Percentiles rank a stretch among this genome's conserved stretches.
These are phyloP conservation scores for barrel medic (Medicago truncatula) DNA, from an alignment of 306 rosid species.

Conservation along the genomic window DNA sequence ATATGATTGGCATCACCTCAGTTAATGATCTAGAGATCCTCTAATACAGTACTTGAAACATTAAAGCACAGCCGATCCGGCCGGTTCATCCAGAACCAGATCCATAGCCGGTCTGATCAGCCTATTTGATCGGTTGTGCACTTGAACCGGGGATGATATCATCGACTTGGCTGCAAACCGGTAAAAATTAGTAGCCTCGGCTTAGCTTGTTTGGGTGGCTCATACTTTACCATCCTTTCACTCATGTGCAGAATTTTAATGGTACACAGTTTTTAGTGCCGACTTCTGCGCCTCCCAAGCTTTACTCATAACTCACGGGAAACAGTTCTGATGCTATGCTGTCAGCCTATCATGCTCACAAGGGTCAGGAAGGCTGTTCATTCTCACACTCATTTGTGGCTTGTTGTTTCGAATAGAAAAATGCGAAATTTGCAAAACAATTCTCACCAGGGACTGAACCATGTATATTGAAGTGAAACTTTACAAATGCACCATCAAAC, in stretches of 20 bases:
- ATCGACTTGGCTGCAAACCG: not conserved
- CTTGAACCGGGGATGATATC: not conserved
- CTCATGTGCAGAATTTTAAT: not conserved
- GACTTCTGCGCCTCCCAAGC: not conserved
- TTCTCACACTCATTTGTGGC: not conserved
- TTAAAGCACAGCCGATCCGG: not conserved
- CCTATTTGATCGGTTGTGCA: conserved; percentile 2
- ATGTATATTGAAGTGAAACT: not conserved
- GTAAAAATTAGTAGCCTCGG: not conserved
- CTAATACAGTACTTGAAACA: not conserved
- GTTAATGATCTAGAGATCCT: not conserved
- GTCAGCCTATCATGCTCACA: not conserved
- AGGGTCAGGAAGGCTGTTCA: not conserved
- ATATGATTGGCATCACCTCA: not conserved
- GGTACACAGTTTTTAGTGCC: not conserved
- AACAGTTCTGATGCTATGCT: not conserved
- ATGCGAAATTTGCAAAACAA: not conserved
- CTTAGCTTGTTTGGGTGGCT: not conserved
- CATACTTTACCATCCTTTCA: not conserved
- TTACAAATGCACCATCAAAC: too few relatives aligned
- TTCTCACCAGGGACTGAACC: not conserved
- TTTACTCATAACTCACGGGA: not conserved
- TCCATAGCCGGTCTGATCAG: not conserved
- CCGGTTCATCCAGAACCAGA: not conserved
- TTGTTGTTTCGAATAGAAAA: not conserved